These are phyloP conservation scores for Gracilaria gracilis DNA, from an alignment of 23 red algal genomes.

Conservation along the genomic window DNA sequence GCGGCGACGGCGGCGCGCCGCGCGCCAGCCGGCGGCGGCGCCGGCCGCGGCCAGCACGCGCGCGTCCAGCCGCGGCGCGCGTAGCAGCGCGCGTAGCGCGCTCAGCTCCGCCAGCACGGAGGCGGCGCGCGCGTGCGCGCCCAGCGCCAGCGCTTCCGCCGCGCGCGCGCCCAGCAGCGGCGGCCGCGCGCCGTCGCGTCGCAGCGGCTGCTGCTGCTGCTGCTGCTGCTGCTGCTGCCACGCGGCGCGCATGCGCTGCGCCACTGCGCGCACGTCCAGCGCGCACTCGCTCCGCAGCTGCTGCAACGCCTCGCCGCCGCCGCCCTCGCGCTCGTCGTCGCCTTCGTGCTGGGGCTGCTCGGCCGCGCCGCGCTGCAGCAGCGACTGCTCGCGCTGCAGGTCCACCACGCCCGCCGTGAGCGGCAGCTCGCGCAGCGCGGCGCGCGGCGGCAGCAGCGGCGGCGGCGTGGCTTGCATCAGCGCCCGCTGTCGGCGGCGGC, in stretches of 20 bases:
- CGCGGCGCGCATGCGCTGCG: background rate
- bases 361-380: background rate
- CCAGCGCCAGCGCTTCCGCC: background rate
- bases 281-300: background rate
- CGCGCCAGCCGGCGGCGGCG: too few relatives aligned
- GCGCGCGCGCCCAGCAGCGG: background rate
- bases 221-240: too few relatives aligned
- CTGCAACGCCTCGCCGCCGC: conserved; percentile 1
- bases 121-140: background rate
- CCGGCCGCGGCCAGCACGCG: too few relatives aligned
- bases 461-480: too few relatives aligned
- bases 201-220: background rate
- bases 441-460: too few relatives aligned
- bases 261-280: background rate
- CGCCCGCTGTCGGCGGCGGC: too few relatives aligned
- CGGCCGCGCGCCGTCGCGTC: background rate
- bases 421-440: too few relatives aligned
- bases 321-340: background rate
- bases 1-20: too few relatives aligned
- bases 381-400: background rate
- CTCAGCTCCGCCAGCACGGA: background rate
- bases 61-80: background rate
- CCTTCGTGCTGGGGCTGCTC: background rate
- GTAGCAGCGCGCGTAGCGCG: background rate
- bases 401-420: background rate